Percentiles rank a stretch among this genome's conserved stretches.
These are phyloP conservation scores for Aspergillus novofumigatus DNA, from an alignment of 2,329 filamentous ascomycete genomes.

Conservation along the genomic window DNA sequence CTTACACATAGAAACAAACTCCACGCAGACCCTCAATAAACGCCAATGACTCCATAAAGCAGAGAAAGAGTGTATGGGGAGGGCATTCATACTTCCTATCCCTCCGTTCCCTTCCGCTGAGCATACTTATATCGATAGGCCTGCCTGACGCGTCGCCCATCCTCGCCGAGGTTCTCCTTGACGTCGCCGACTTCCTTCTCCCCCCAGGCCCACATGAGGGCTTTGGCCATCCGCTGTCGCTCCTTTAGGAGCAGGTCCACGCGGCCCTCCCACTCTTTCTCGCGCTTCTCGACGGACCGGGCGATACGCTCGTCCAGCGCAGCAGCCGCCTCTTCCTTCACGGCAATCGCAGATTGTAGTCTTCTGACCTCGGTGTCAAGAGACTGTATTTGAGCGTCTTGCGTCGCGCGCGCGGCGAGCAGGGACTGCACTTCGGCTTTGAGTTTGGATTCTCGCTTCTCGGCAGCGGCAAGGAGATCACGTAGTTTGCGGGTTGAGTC, in stretches of 20 bases:
- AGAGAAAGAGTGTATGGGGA: not conserved
- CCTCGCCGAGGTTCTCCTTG: slow-evolving; percentile 22
- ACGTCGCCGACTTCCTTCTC: slow-evolving; percentile 36
- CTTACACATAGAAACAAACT: not conserved
- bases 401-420: slow-evolving; percentile 17
- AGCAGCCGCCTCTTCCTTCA: slow-evolving; percentile 38
- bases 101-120: slow-evolving; percentile 2
- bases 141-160: slow-evolving; percentile 19
- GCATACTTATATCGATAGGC: slow-evolving; percentile 39
- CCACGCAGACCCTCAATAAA: not conserved
- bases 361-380: slow-evolving; percentile 32
- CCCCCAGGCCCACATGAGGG: slow-evolving; percentile 38
- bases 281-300: slow-evolving; percentile 38
- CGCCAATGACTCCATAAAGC: not conserved
- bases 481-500: slow-evolving; percentile 35
- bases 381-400: slow-evolving; percentile 23
- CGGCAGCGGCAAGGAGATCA: slow-evolving; percentile 28
- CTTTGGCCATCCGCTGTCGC: slow-evolving; percentile 37
- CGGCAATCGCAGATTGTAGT: slow-evolving; percentile 32
- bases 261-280: slow-evolving; percentile 41
- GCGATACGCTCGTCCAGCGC: slow-evolving; percentile 39
- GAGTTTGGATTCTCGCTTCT: slow-evolving; percentile 33
- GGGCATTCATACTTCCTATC: not conserved
- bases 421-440: slow-evolving; percentile 29
- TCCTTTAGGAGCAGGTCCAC: slow-evolving; percentile 40